Evolutionary conservation across 1,284 basidiomycete species (phyloP).

Genomic region (Marasmius fiardii): DNA sequence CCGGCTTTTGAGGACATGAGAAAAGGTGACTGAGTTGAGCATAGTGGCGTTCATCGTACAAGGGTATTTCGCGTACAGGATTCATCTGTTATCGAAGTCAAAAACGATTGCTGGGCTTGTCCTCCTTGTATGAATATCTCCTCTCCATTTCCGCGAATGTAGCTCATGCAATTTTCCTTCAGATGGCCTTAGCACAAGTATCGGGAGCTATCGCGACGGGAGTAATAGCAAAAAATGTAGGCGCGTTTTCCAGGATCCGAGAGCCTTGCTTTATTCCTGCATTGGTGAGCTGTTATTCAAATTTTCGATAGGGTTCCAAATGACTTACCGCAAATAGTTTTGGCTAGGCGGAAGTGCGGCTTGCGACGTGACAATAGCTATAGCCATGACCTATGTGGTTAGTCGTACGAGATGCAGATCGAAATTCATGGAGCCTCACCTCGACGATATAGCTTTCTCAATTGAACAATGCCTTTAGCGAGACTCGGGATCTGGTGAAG

Average conservation of each 20-base stretch:
- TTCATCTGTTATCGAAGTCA: neutral
- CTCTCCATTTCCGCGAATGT: neutral
- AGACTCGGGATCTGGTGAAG: slow-evolving; percentile 10
- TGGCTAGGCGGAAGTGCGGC: slow-evolving; percentile 8
- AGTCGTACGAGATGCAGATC: neutral
- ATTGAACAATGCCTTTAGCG: slow-evolving; percentile 6
- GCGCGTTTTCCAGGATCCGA: neutral
- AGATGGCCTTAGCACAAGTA: neutral
- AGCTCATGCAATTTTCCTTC: neutral
- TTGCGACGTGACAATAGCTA: slow-evolving; percentile 11
- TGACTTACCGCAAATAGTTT: neutral
- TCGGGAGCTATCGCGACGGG: neutral
- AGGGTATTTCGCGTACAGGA: neutral
- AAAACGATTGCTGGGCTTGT: neutral
- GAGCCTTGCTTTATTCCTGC: slow-evolving; percentile 1
- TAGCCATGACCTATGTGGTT: slow-evolving; percentile 11
- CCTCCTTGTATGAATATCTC: neutral
- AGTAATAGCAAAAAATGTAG: neutral
- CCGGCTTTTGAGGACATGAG: neutral
- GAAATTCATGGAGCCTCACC: neutral
- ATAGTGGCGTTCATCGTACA: neutral
- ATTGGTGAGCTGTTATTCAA: neutral
- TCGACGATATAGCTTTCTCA: slow-evolving; percentile 7
- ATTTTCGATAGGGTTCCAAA: too few species aligned
- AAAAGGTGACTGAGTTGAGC: neutral